Evolutionary conservation across 1,139 yeast genomes (phyloP), one percentile per base, ranked within the genome.

Genomic region (Debaryomyces subglobosus): DNA sequence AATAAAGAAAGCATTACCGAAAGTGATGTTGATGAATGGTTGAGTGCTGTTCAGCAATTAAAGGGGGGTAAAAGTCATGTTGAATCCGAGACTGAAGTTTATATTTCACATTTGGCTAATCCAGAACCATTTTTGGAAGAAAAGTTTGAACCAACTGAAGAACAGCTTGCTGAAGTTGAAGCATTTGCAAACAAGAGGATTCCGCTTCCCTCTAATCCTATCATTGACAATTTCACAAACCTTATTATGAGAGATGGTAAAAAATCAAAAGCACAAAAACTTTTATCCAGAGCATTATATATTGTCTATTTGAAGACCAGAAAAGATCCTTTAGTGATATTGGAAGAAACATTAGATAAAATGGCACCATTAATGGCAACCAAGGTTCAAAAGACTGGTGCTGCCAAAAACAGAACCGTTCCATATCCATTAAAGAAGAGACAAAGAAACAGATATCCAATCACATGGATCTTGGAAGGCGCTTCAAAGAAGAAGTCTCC

Each of bases 201-300:
- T 32, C 96, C 97, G 15, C 64, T 74, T 23, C 74, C 78, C 57
- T 70, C 74, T 32, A 96, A 92, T 57, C 86, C 89, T 13, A 81
- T 86, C 29, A 78, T 94, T 47, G 84, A 85, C 46, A 88, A 88
- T 57, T 81, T 94, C 59, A 85, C 89, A 48, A 90, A 92, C 65
- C 79, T 91, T 71, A 84, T 94, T 51, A 95, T 95, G 99, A 84
- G 90, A 63, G 85, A 89, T 62, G 99, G 99, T 44, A 85, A 86
- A 67, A 94, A 92, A 67, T 82, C 90, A 47, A 74, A 78, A 47
- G 97, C 99, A 1, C 87, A 86, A 63, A 86, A 80, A 59, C 76
- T 79, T 47, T 78, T 95, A 53, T 80, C 86, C 49, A 81, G 86
- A 63, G 96, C 97, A 1, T 74, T 94, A 49, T 91, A 91, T 62